These are phyloP conservation scores for Sarocladiaceae sp. DNA, from an alignment of 2,329 filamentous ascomycete species.

Conservation along the genomic window DNA sequence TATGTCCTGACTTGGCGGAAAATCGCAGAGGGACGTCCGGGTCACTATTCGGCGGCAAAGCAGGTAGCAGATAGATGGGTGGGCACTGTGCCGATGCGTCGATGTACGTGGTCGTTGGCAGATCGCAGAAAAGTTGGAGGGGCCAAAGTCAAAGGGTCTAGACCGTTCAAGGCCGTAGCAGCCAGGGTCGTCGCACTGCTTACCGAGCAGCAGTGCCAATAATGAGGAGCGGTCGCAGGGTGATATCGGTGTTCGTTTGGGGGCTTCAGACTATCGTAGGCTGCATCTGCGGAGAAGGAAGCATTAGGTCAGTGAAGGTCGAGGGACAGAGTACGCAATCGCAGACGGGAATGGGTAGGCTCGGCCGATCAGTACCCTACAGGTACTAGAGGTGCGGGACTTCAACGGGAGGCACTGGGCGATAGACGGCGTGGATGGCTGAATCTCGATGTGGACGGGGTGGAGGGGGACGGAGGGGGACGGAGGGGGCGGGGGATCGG, in stretches of 20 bases:
- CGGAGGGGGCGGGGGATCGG: not conserved
- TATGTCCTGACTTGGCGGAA: too few relatives aligned
- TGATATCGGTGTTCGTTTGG: not conserved
- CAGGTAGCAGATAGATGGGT: slow-evolving; percentile 8
- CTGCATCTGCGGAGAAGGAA: not conserved
- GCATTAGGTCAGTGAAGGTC: not conserved
- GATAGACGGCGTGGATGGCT: not conserved
- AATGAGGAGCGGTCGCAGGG: not conserved
- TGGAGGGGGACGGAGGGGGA: not conserved
- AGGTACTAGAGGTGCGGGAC: slow-evolving; percentile 5
- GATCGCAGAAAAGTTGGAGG: slow-evolving; percentile 10
- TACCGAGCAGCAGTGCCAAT: not conserved
- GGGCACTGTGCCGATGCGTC: slow-evolving; percentile 6
- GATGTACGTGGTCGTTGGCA: not conserved
- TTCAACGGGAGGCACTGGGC: not conserved
- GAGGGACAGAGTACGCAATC: slow-evolving; percentile 1
- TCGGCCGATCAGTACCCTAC: slow-evolving; percentile 3
- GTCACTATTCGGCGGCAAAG: too few relatives aligned
- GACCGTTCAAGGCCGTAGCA: not conserved
- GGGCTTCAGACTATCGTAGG: not conserved
- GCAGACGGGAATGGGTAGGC: not conserved
- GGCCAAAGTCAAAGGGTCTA: slow-evolving; percentile 3
- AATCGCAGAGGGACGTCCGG: too few relatives aligned
- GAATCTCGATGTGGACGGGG: slow-evolving; percentile 4
- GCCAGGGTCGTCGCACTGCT: not conserved